These are phyloP conservation scores for Apodospora peruviana DNA, from an alignment of 495 filamentous ascomycete genomes.

Conservation along the genomic window DNA sequence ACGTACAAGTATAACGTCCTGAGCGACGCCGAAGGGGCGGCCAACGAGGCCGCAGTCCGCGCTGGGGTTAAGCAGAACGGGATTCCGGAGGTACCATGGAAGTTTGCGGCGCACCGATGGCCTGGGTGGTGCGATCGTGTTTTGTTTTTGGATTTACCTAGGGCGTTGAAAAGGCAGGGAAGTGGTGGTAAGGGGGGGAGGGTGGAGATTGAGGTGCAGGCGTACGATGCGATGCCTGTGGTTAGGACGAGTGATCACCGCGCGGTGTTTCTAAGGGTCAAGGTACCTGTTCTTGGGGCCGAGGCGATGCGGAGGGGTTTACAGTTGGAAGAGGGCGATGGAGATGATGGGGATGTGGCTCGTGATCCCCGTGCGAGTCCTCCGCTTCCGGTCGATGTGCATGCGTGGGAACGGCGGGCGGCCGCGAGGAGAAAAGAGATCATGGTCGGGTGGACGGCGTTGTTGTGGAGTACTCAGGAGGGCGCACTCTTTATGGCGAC, in stretches of 20 bases:
- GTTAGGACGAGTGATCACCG: constrained; percentile 79
- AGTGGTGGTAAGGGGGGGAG: constrained; percentile 10
- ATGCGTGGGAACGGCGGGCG: constrained; percentile 38
- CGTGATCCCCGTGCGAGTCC: constrained; percentile 31
- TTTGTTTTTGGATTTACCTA: constrained; percentile 63
- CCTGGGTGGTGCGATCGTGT: constrained; percentile 95
- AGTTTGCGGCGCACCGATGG: constrained; percentile 74
- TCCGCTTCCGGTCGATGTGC: constrained; percentile 36
- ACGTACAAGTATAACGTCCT: constrained; percentile 73
- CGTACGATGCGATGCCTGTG: constrained; percentile 69
- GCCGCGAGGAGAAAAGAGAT: constrained; percentile 35
- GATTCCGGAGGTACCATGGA: constrained; percentile 51
- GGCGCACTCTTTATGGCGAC: constrained; percentile 33
- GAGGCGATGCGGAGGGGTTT: constrained; percentile 20
- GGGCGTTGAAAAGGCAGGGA: constrained; percentile 42
- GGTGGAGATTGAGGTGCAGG: constrained; percentile 40
- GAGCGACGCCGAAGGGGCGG: constrained; percentile 14
- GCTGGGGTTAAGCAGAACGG: constrained; percentile 7
- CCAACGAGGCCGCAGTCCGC: constrained; percentile 12
- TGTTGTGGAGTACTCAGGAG: constrained; percentile 38
- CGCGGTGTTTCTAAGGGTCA: constrained; percentile 63
- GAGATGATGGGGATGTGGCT: constrained; percentile 5
- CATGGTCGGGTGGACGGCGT: constrained; percentile 40
- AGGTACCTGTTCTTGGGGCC: constrained; percentile 46
- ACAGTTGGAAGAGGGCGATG: neutral